Evolutionary conservation across 116 monocot species (phyloP), one percentile per base, ranked within the genome.

Genomic region (Zostera marina): DNA sequence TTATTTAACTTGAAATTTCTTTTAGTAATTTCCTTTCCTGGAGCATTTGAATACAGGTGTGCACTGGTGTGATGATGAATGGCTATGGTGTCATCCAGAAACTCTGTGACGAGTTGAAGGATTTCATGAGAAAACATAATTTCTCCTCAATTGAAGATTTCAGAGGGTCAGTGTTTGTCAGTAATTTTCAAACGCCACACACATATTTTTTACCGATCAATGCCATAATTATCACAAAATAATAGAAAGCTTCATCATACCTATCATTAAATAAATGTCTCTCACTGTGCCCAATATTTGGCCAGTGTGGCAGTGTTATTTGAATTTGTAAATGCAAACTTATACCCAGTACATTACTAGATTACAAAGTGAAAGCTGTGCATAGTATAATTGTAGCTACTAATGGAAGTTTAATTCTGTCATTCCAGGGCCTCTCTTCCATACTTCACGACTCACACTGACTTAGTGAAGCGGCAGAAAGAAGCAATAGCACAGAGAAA

Each of bases 1-100:
- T 3, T 0, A 32, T 32, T 32, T 32, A 32, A 32, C 32, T 32
- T 19, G 26, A 15, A 7, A 56, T 56, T 38, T 38, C 13, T 7
- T 39, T 8, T 56, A 15, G n/a, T 9, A 40, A 56, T 15, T 17
- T 12, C 19, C 59, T 22, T 43, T 42, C 42, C 20, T 59, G 22
- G 20, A 41, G 19, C 5, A 17, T 40, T 24, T 61, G 15, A 15
- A 13, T 53, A 17, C 44, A 93, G 93, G 93, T 93, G 19, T 93
- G 93, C 73, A 93, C 93, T 0, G 93, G 93, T 41, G 93, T 93
- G 55, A 93, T 93, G 93, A 88, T 88, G 88, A 88, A 88, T 68
- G 94, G 94, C 55, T 94, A 94, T 68, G 84, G 79, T 45, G 52
- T 82, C 56, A 77, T 94, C 53, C 84, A 82, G 67, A 81, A 84